Conservation (phyloP, 2,329 filamentous ascomycete genomes). For the Rhinocladiella similis region DNA sequence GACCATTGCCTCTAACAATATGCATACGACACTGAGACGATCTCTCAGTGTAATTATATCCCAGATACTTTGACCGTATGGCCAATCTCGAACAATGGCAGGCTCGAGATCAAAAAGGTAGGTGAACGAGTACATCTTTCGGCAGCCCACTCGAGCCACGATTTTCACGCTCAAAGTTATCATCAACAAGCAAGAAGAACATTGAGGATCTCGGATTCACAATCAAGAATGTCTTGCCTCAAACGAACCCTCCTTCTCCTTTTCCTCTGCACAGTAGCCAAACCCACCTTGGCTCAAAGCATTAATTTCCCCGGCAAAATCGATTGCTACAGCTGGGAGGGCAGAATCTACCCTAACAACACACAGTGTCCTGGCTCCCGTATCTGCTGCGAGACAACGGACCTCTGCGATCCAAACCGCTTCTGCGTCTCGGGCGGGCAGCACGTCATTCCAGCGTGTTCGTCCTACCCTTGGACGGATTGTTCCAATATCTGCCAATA, state of each 20-base stretch:
- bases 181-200: too few relatives aligned
- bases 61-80: too few relatives aligned
- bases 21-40: too few relatives aligned
- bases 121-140: too few relatives aligned
- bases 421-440: not conserved
- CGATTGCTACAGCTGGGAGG: not conserved
- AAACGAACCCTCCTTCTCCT: not conserved
- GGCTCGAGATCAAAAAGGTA: too few relatives aligned
- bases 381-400: conserved; percentile 1
- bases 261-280: not conserved
- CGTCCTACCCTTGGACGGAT: not conserved
- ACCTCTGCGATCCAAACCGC: conserved; percentile 1
- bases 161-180: too few relatives aligned
- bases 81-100: too few relatives aligned
- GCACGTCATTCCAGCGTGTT: not conserved
- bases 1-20: too few relatives aligned
- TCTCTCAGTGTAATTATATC: too few relatives aligned
- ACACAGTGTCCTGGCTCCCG: not conserved
- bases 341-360: not conserved
- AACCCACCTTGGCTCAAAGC: not conserved
- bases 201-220: too few relatives aligned
- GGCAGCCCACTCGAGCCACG: too few relatives aligned
- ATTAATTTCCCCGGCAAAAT: not conserved
- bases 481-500: conserved; percentile 4
- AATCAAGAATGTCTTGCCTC: too few relatives aligned